Evolutionary conservation across 495 filamentous ascomycete genomes (phyloP).

Genomic region (Penicillium fimorum): DNA sequence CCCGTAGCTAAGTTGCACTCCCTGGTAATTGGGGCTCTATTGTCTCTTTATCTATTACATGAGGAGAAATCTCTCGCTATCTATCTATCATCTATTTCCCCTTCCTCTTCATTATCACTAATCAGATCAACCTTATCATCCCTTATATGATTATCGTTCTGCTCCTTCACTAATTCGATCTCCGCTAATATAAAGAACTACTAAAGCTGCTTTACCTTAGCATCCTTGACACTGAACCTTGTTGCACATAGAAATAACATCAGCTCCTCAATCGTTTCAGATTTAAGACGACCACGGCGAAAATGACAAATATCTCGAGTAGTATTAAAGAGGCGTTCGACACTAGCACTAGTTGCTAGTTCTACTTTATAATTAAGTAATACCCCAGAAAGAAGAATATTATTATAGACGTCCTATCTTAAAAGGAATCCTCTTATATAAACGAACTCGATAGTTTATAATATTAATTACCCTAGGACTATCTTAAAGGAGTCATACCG

Average conservation of each 20-base stretch:
- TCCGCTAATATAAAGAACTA: background rate
- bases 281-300: background rate
- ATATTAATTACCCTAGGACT: too few species aligned
- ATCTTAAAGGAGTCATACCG: too few species aligned
- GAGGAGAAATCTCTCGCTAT: background rate
- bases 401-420: too few species aligned
- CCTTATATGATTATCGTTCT: background rate
- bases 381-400: too few species aligned
- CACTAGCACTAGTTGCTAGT: background rate
- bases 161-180: background rate
- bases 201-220: background rate
- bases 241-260: constrained; percentile 6
- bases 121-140: background rate
- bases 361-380: too few species aligned
- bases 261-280: background rate
- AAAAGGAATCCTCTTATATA: too few species aligned
- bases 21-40: constrained; percentile 1
- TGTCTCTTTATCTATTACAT: background rate
- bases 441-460: too few species aligned
- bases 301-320: too few species aligned
- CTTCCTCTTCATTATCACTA: constrained; percentile 2
- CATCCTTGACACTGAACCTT: background rate
- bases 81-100: background rate
- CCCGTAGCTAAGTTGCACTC: background rate
- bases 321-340: too few species aligned